Evolutionary conservation across 192 early-diverging fungal species (phyloP).

Genomic region (Glomus cerebriforme): DNA sequence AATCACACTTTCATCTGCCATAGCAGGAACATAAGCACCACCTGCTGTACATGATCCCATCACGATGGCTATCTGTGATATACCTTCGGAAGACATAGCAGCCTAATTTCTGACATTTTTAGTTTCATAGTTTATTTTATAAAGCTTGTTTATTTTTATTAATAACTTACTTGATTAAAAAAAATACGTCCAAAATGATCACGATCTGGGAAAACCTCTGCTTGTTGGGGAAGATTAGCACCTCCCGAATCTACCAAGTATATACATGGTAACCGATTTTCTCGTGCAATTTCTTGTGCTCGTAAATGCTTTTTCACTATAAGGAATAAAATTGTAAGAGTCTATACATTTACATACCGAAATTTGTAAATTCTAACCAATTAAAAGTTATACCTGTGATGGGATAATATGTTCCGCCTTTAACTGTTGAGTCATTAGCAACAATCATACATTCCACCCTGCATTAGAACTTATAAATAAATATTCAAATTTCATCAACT

Average conservation of each 20-base stretch:
- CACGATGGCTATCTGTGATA: conserved; percentile 97
- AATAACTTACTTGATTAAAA: conserved; percentile 78
- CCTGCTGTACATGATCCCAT: conserved; percentile 97
- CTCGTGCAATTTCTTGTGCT: conserved; percentile 93
- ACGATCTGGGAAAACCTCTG: conserved; percentile 95
- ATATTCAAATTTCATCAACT: conserved; percentile 27
- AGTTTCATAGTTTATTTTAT: background rate
- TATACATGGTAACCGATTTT: conserved; percentile 93
- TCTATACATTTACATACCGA: too few relatives aligned
- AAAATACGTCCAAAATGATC: conserved; percentile 95
- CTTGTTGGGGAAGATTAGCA: conserved; percentile 91
- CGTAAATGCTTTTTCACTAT: conserved; percentile 95
- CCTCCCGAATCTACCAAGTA: conserved; percentile 95
- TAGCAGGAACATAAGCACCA: conserved; percentile 96
- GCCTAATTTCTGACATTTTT: conserved; percentile 36
- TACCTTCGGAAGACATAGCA: conserved; percentile 72
- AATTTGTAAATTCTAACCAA: background rate
- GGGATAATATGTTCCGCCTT: conserved; percentile 98
- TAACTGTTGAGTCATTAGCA: conserved; percentile 97
- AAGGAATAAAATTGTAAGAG: conserved; percentile 28
- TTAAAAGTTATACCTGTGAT: conserved; percentile 56
- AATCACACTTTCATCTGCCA: conserved; percentile 98
- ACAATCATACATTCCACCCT: conserved; percentile 94
- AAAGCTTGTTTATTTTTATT: background rate
- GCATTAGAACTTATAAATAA: conserved; percentile 20